A percentile compares a stretch with the other conserved stretches of the same genome.
phyloP scores from a whole-genome alignment of 2,329 filamentous ascomycete genomes.

The Graphiopsis chlorocephala region DNA sequence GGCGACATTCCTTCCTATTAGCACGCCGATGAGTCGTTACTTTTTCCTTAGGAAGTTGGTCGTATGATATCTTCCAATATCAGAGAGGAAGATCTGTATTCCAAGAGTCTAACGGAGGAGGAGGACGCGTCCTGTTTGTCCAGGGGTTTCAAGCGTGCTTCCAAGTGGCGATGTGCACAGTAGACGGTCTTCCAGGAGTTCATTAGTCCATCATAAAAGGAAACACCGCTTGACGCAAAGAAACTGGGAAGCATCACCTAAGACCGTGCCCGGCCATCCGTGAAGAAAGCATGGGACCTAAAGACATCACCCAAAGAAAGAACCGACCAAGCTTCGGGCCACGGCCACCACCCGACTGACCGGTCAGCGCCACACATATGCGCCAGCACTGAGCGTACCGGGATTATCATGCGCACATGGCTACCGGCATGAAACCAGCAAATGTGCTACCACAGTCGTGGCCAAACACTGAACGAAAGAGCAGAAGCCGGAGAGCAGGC shows the following conservation, averaged over 20 bases:
- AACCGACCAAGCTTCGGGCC: slow-evolving; percentile 1
- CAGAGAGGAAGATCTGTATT: background rate
- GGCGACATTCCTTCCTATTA: background rate
- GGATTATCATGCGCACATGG: background rate
- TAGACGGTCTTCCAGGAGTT: background rate
- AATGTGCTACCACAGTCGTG: background rate
- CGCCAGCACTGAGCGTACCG: background rate
- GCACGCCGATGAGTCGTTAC: background rate
- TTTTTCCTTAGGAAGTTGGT: background rate
- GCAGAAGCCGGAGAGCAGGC: background rate
- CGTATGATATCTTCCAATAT: background rate
- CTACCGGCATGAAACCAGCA: slow-evolving; percentile 7
- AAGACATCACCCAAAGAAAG: slow-evolving; percentile 7
- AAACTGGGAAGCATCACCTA: slow-evolving; percentile 6
- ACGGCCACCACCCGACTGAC: slow-evolving; percentile 9
- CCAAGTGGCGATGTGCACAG: background rate
- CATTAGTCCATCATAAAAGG: background rate
- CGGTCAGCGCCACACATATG: slow-evolving; percentile 11
- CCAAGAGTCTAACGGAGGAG: too few relatives aligned
- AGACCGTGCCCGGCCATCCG: slow-evolving; percentile 4
- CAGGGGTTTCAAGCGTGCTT: background rate
- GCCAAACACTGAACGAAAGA: background rate
- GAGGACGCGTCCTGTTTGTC: background rate
- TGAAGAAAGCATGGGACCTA: slow-evolving; percentile 17
- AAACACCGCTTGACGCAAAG: slow-evolving; percentile 1